Evolutionary conservation across 169 alveolate species (phyloP).

Genomic region (Plasmodium falciparum): DNA sequence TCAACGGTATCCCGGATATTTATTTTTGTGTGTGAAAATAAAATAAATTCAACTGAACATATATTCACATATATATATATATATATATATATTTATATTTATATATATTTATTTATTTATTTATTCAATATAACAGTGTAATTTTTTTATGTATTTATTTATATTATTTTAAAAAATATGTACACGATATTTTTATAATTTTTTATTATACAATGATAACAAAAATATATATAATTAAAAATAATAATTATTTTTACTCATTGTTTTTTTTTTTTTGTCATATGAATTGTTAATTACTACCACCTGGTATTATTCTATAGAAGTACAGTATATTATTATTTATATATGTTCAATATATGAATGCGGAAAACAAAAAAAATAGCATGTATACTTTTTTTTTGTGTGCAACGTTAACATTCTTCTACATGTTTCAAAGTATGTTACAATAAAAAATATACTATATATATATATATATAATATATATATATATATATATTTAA

Average conservation of each 20-base stretch:
- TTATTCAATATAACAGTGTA: not conserved
- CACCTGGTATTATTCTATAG: no score
- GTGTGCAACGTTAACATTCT: slow-evolving; percentile 6
- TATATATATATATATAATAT: slow-evolving; percentile 1
- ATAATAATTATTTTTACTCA: no score
- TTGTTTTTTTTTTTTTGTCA: no score
- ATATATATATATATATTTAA: not conserved
- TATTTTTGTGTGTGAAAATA: slow-evolving; percentile 29
- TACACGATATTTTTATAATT: not conserved
- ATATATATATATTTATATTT: no score
- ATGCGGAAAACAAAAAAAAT: not conserved
- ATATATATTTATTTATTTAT: no score
- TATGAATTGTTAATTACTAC: no score
- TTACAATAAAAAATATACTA: not conserved
- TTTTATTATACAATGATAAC: not conserved
- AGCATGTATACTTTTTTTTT: not conserved
- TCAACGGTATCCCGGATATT: slow-evolving; percentile 24
- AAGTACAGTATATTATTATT: no score
- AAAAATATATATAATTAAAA: not conserved
- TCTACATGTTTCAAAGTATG: not conserved
- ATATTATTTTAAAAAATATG: not conserved
- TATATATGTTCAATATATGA: no score
- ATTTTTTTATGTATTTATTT: not conserved
- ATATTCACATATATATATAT: not conserved
- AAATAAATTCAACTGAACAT: not conserved